A percentile compares a stretch with the other conserved stretches of the same genome.
Evolutionary conservation across 2,329 filamentous ascomycete genomes (phyloP).

Genomic region (Exophiala sp.): DNA sequence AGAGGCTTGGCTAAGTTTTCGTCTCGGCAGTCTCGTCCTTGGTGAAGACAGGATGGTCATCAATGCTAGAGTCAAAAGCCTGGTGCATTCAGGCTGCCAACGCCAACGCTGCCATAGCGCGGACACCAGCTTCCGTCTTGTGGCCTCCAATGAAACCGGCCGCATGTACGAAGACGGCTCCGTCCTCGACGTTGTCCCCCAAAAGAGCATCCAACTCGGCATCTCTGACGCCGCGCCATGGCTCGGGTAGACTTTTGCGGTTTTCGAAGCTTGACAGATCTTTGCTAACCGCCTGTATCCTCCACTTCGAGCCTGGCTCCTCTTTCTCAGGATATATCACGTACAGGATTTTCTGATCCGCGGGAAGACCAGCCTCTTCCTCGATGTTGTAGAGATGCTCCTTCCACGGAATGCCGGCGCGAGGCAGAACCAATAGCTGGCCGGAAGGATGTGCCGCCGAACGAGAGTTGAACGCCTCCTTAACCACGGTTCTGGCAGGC

Average conservation of each 20-base stretch:
- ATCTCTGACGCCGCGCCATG: constrained; percentile 87
- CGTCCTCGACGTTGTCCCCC: constrained; percentile 38
- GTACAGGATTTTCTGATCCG: constrained; percentile 62
- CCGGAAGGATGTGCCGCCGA: constrained; percentile 64
- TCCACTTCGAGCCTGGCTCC: constrained; percentile 73
- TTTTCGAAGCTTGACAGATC: constrained; percentile 83
- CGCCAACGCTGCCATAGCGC: constrained; percentile 64
- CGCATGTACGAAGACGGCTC: constrained; percentile 88
- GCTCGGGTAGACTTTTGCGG: constrained; percentile 81
- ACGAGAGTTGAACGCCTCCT: constrained; percentile 66
- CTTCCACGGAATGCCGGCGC: constrained; percentile 80
- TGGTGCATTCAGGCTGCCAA: constrained; percentile 29
- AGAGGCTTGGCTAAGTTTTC: not conserved
- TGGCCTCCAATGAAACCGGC: constrained; percentile 95
- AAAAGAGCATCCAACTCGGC: constrained; percentile 65
- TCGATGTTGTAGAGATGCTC: constrained; percentile 91
- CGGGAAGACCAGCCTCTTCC: constrained; percentile 46
- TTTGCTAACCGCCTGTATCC: constrained; percentile 85
- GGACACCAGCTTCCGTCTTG: constrained; percentile 79
- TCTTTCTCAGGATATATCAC: constrained; percentile 86
- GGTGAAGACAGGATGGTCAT: not conserved
- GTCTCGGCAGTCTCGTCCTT: not conserved
- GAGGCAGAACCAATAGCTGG: constrained; percentile 73
- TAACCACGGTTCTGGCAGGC: constrained; percentile 74
- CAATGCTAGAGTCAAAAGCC: too few relatives aligned